Percentiles rank a stretch among this genome's conserved stretches.
Conservation (phyloP, 345 rosid genomes). For the Eucalyptus victrix region DNA sequence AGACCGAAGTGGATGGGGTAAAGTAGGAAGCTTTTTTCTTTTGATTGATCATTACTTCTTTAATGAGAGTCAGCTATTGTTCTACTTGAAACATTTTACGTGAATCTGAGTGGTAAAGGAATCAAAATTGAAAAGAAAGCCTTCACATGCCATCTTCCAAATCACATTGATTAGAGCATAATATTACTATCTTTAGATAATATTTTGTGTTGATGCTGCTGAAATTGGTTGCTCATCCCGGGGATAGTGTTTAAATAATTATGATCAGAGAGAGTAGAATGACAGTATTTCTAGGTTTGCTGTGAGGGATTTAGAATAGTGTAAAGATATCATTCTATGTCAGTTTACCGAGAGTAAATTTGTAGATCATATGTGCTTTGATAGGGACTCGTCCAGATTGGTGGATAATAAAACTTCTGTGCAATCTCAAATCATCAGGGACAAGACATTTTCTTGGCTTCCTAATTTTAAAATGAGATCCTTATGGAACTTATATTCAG, state of each 20-base stretch:
- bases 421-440: not conserved
- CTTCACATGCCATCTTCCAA: not conserved
- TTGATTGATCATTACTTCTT: not conserved
- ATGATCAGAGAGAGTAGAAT: not conserved
- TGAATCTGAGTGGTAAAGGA: not conserved
- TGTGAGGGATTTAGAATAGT: not conserved
- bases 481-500: not conserved
- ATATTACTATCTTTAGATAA: not conserved
- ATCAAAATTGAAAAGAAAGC: not conserved
- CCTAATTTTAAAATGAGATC: not conserved
- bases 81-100: not conserved
- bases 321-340: not conserved
- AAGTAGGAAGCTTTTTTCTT: not conserved
- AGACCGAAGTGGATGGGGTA: constrained; percentile 87
- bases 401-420: not conserved
- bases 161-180: not conserved
- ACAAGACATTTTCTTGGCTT: not conserved
- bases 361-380: not conserved
- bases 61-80: not conserved
- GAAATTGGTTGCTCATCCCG: not conserved
- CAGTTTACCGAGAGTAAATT: not conserved
- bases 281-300: not conserved
- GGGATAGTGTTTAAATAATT: not conserved
- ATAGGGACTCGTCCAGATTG: not conserved
- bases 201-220: not conserved